phyloP scores from a whole-genome alignment of 768 basidiomycete genomes.

The Rubroboletus satanas region DNA sequence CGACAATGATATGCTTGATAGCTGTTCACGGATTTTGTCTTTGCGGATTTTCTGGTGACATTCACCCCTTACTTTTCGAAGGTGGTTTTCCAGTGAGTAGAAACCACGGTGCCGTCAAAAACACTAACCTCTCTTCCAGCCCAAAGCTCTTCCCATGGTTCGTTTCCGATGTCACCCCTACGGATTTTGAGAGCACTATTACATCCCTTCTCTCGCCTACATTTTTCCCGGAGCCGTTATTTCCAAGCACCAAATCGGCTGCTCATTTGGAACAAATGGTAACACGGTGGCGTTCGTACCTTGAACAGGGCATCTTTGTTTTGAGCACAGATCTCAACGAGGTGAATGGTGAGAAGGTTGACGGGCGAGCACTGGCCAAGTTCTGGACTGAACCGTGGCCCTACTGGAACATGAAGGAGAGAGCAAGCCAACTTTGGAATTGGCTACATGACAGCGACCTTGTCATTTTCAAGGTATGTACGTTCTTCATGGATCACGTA shows the following conservation, averaged over 20 bases:
- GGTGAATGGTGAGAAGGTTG: conserved; percentile 20
- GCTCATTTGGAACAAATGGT: conserved; percentile 57
- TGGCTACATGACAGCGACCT: conserved; percentile 54
- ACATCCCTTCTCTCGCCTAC: conserved; percentile 48
- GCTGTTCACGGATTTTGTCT: conserved; percentile 91
- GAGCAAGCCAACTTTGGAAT: conserved; percentile 49
- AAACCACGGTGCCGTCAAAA: not conserved
- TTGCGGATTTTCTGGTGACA: conserved; percentile 90
- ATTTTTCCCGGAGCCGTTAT: conserved; percentile 49
- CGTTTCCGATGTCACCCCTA: conserved; percentile 89
- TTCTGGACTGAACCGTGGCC: conserved; percentile 78
- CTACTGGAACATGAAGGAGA: conserved; percentile 68
- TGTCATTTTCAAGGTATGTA: conserved; percentile 77
- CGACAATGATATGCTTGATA: conserved; percentile 27
- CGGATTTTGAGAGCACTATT: conserved; percentile 69
- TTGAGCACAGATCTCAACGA: conserved; percentile 47
- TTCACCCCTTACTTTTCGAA: conserved; percentile 77
- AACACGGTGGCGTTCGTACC: conserved; percentile 65
- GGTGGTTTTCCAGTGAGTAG: conserved; percentile 85
- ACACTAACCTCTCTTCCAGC: conserved; percentile 39
- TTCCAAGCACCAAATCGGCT: conserved; percentile 26
- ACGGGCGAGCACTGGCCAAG: conserved; percentile 28
- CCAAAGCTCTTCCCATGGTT: conserved; percentile 97
- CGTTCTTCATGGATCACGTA: not conserved
- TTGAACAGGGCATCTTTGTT: conserved; percentile 66